Evolutionary conservation across 73 alveolate genomes (phyloP).

Genomic region (Paramecium primaurelia): DNA sequence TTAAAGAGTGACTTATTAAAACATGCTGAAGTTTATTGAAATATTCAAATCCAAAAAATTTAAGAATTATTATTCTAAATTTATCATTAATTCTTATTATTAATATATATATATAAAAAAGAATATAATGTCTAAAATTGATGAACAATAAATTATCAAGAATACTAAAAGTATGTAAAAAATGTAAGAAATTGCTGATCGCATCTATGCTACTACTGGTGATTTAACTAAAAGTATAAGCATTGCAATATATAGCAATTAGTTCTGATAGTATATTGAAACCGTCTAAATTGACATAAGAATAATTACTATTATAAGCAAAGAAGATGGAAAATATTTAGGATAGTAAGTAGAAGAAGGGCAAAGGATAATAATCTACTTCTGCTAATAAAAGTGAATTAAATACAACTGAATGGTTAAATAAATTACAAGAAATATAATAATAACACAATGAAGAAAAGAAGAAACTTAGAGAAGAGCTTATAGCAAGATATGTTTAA

Average conservation of each 20-base stretch:
- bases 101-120: background rate
- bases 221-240: conserved; percentile 51
- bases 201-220: conserved; percentile 38
- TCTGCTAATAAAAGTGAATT: conserved; percentile 27
- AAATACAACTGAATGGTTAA: conserved; percentile 72
- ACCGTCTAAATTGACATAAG: conserved; percentile 41
- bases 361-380: background rate
- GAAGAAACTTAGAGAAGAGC: conserved; percentile 56
- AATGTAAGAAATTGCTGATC: conserved; percentile 59
- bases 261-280: conserved; percentile 30
- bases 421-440: conserved; percentile 60
- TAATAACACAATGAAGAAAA: conserved; percentile 54
- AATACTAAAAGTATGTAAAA: conserved; percentile 53
- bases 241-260: background rate
- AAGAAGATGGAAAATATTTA: background rate
- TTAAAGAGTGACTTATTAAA: conserved; percentile 9
- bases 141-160: conserved; percentile 26
- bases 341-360: conserved; percentile 35
- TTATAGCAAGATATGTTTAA: conserved; percentile 73
- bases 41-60: background rate
- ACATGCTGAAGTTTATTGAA: background rate
- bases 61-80: background rate
- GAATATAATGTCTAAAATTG: background rate
- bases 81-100: background rate
- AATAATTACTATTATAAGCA: background rate